Base-by-base conservation (phyloP, 2,329 filamentous ascomycete species). In the Xylaria sp. region DNA sequence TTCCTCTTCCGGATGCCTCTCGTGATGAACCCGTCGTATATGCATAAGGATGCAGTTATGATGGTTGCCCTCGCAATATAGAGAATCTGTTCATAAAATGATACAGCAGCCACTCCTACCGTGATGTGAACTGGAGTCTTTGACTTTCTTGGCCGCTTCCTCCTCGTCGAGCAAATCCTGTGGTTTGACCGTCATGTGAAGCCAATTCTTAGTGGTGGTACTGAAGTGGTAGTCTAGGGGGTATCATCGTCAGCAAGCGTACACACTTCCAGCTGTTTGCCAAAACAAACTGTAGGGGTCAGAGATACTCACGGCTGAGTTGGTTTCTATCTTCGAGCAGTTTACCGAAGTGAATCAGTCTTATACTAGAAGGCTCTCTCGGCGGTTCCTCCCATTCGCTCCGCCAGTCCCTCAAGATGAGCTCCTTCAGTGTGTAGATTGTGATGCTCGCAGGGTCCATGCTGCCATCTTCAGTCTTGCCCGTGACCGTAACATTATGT, bases 381-480 rank as follows among this genome's bases (percentile, higher is more conserved):
- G 93, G 93, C 70, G 90, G 87, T 13, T 86, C 78, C 69, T 96
- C 92, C 93, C 93, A 97, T 72, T 97, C 91, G 68, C 87, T 87
- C 67, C 91, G 83, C 93, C 93, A 97, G 73, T 97, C 92, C 68
- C 91, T 83, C 78, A 94, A 83, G 72, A 97, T 96, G 70, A 97
- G 78, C 76, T 97, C 92, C 76, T 97, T 97, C 65, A 97, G 78
- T 2, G 91, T 96, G 73, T 97, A 96, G 54, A 96, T 88, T 66
- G 90, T 96, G 76, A 97, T 91, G 71, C 88, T 90, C 71, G 91
- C 92, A 0, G 92, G 92, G 71, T 97, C 91, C 65, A 83, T 81
- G 62, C 76, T 80, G 37, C 85, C 86, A 30, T 74, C 72, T 60
- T 82, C 80, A 8, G 80, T 83, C 65, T 83, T 76, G 37, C 87